Percentiles rank a stretch among this genome's conserved stretches.
phyloP scores from a whole-genome alignment of 1,139 yeast species.

The Magnusiomyces fungicola region DNA sequence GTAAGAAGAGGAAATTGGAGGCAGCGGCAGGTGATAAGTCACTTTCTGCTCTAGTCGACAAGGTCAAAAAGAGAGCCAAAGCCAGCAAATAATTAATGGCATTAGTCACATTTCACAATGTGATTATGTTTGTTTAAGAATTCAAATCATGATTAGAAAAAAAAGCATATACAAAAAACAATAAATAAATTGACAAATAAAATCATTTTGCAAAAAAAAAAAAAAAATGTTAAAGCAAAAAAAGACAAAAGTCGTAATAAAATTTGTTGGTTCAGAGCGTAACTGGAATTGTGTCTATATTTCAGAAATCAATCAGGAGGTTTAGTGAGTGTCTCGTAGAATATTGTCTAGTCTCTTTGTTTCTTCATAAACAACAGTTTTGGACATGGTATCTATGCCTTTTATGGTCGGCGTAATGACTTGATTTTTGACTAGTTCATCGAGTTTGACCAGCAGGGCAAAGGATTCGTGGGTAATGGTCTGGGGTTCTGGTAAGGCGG shows the following conservation, averaged over 20 bases:
- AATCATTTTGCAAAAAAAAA: no score
- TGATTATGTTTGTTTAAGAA: no score
- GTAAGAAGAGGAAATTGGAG: conserved; percentile 14
- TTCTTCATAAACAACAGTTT: conserved; percentile 24
- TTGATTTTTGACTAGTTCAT: conserved; percentile 23
- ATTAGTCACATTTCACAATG: no score
- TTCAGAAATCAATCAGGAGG: no score
- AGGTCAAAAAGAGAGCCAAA: conserved; percentile 24
- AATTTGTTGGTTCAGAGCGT: no score
- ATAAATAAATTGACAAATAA: no score
- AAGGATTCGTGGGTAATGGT: conserved; percentile 18
- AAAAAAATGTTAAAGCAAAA: no score
- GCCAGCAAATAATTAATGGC: not conserved
- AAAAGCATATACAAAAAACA: no score
- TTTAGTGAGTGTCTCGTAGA: conserved; percentile 19
- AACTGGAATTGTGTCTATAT: no score
- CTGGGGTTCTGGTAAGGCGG: not conserved
- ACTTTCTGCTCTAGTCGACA: conserved; percentile 22
- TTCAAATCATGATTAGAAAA: no score
- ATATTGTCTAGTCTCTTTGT: conserved; percentile 22
- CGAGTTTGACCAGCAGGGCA: conserved; percentile 24
- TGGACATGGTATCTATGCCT: conserved; percentile 24
- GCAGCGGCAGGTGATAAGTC: conserved; percentile 16
- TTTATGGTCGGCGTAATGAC: conserved; percentile 26
- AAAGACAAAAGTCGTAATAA: no score